Conservation (phyloP, 1,284 basidiomycete species). For the Laetiporus sulphureus region DNA sequence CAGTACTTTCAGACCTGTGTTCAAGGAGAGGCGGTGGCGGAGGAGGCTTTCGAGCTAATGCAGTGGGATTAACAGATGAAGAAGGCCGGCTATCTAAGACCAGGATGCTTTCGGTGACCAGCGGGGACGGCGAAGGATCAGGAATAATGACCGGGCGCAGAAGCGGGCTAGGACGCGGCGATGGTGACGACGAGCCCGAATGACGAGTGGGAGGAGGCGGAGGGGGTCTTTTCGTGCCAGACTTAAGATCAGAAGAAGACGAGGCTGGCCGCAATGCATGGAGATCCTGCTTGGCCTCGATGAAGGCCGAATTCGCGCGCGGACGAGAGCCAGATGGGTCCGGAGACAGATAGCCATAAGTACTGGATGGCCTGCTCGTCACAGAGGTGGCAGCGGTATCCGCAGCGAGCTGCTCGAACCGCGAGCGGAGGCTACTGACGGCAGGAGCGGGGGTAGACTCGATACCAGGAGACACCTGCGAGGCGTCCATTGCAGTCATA, state of each 20-base stretch:
- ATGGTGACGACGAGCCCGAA: slow-evolving; percentile 33
- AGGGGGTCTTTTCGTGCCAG: slow-evolving; percentile 38
- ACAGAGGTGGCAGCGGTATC: slow-evolving; percentile 14
- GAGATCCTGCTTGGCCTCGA: slow-evolving; percentile 16
- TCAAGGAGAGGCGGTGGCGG: slow-evolving; percentile 22
- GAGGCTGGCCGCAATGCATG: slow-evolving; percentile 35
- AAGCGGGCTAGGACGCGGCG: slow-evolving; percentile 37
- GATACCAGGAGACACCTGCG: slow-evolving; percentile 17
- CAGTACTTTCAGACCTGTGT: not conserved
- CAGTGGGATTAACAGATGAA: slow-evolving; percentile 16
- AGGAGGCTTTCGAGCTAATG: slow-evolving; percentile 22
- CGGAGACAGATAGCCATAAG: slow-evolving; percentile 19
- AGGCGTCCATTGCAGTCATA: slow-evolving; percentile 10
- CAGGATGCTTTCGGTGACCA: slow-evolving; percentile 2
- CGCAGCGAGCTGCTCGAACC: slow-evolving; percentile 55
- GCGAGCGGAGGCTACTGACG: slow-evolving; percentile 60
- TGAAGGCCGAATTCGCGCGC: slow-evolving; percentile 31
- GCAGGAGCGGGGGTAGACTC: slow-evolving; percentile 50
- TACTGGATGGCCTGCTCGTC: slow-evolving; percentile 13
- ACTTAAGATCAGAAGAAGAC: slow-evolving; percentile 48
- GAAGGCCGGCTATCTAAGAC: slow-evolving; percentile 4
- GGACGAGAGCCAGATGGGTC: slow-evolving; percentile 32
- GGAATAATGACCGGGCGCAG: slow-evolving; percentile 38
- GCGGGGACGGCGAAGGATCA: slow-evolving; percentile 22
- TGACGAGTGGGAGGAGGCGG: slow-evolving; percentile 54